Evolutionary conservation across 177 flowering plant species (phyloP), one percentile per base, ranked within the genome.

Genomic region (Vitis hybrid): DNA sequence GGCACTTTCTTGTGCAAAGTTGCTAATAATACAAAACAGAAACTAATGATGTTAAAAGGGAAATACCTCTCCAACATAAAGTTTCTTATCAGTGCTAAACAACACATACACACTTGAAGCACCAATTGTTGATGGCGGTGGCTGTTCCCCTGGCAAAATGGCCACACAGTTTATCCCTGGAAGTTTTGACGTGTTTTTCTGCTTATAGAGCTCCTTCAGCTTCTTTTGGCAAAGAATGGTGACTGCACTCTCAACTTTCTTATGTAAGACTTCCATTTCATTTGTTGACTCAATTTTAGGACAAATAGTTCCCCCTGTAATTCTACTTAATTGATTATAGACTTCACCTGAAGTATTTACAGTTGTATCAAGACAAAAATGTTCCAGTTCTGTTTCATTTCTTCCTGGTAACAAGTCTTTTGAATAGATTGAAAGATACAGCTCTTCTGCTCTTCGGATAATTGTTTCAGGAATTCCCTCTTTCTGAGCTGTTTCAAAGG

Each of bases 101-200:
- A 95, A 73, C 59, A 93, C 86, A 71, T 95, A 95, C 29, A 93
- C 93, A 70, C 97, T 75, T 58, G 99, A 95, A 76, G 88, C 84
- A 72, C 98, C 97, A 19, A 93, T 77, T 19, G 90, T 79, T 57
- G 97, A 90, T 66, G 99, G 99, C 65, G 99, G 99, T 5, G 99
- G 97, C 59, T 76, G 88, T 73, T 95, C 96, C 81, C 86, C 78
- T 16, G 88, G 81, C 73, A 77, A 82, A 71, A 95, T 76, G 0
- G 71, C 20, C 15, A 88, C 74, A 76, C 89, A 95, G n/a, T 71
- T 77, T 16, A 90, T 63, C 19, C 70, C 83, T 19, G 78, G 70
- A 75, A 71, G 61, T 71, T 76, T 85, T 34, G 83, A 66, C 19
- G 62, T 29, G 65, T 68, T 71, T 67, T 76, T 79, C 73, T 76